These are phyloP conservation scores for Flaveria ramosissima DNA, from an alignment of 129 eudicot genomes.

Conservation along the genomic window DNA sequence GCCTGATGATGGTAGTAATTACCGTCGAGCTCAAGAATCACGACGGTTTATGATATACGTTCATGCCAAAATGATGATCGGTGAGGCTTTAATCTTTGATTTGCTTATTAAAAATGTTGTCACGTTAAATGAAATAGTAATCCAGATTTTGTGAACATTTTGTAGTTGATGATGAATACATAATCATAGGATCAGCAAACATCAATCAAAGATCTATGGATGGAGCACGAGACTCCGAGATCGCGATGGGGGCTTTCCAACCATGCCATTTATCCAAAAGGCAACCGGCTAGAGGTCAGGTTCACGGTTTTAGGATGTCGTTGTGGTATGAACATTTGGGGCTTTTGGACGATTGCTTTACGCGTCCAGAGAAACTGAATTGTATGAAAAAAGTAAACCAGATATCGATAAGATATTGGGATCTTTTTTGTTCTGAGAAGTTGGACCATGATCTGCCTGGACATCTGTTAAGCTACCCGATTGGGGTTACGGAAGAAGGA, in stretches of 20 bases:
- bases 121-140: too few species aligned
- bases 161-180: constrained; percentile 87
- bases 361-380: constrained; percentile 45
- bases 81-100: too few species aligned
- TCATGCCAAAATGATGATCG: constrained; percentile 89
- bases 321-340: constrained; percentile 87
- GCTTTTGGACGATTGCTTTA: constrained; percentile 50
- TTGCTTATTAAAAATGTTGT: too few species aligned
- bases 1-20: constrained; percentile 48
- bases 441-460: constrained; percentile 59
- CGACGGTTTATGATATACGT: constrained; percentile 86
- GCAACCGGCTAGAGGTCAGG: constrained; percentile 65
- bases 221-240: constrained; percentile 83
- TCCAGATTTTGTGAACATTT: not conserved
- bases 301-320: constrained; percentile 73
- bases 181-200: constrained; percentile 81
- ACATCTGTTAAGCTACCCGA: constrained; percentile 62
- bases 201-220: constrained; percentile 87
- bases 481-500: constrained; percentile 58
- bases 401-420: constrained; percentile 57
- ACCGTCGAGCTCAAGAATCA: constrained; percentile 63
- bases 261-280: constrained; percentile 53
- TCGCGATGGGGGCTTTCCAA: constrained; percentile 93
- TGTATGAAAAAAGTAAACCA: constrained; percentile 58
- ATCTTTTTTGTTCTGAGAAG: constrained; percentile 49